Evolutionary conservation across 1,284 basidiomycete genomes (phyloP).

Genomic region (Moniliophthora roreri): DNA sequence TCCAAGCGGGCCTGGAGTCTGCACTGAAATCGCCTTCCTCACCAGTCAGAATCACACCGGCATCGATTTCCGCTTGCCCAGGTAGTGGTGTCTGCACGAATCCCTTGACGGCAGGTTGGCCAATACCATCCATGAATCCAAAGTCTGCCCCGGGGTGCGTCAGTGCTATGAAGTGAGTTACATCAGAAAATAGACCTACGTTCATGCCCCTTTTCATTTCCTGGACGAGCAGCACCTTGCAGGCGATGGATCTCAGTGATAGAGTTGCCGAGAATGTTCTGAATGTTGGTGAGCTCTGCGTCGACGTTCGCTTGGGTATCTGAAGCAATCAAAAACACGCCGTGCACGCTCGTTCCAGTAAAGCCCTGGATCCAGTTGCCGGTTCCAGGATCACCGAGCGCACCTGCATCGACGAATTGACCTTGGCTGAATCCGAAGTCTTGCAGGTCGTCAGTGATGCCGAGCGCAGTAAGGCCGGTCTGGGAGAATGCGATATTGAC

Average conservation of each 20-base stretch:
- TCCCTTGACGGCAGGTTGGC: background rate
- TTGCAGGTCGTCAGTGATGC: constrained; percentile 29
- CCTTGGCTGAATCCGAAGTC: constrained; percentile 31
- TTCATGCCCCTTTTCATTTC: background rate
- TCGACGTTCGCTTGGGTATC: background rate
- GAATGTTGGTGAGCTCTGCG: background rate
- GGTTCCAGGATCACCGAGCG: constrained; percentile 26
- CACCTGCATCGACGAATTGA: constrained; percentile 26
- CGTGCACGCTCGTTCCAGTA: background rate
- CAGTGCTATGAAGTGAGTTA: background rate
- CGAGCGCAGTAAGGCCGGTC: constrained; percentile 27
- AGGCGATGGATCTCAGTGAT: background rate
- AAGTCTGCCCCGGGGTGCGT: background rate
- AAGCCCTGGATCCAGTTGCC: constrained; percentile 23
- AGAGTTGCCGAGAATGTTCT: background rate
- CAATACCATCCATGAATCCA: background rate
- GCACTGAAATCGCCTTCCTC: constrained; percentile 20
- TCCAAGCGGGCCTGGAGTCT: constrained; percentile 27
- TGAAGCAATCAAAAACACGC: background rate
- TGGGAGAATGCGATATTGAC: constrained; percentile 31
- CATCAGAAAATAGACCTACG: background rate
- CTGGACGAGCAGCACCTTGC: background rate
- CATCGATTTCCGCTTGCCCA: constrained; percentile 9
- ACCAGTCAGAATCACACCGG: constrained; percentile 24
- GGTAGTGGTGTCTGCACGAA: background rate